These are phyloP conservation scores for Beta corolliflora DNA, from an alignment of 179 eudicot species.

Conservation along the genomic window DNA sequence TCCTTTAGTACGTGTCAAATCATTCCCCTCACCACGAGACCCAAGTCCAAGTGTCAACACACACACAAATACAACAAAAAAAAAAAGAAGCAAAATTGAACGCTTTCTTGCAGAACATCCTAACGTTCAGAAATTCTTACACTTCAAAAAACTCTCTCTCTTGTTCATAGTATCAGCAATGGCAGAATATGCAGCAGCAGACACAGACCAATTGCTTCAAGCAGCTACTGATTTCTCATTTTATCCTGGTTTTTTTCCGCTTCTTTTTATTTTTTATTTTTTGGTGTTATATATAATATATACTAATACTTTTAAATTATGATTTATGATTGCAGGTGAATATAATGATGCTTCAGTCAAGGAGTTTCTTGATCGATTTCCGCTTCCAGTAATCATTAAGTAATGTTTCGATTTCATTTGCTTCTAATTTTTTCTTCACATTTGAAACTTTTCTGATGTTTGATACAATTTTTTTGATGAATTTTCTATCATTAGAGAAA, in stretches of 20 bases:
- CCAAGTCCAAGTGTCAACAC: background rate
- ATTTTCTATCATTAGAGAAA: background rate
- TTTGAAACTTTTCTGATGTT: no score
- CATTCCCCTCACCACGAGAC: background rate
- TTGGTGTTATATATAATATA: background rate
- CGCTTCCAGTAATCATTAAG: slow-evolving; percentile 67
- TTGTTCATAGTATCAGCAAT: slow-evolving; percentile 2
- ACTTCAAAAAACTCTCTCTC: background rate
- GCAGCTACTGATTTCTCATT: slow-evolving; percentile 28
- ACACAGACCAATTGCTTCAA: slow-evolving; percentile 22
- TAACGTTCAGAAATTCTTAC: background rate
- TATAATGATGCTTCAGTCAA: slow-evolving; percentile 48
- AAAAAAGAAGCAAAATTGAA: background rate
- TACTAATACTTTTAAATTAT: background rate
- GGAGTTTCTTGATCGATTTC: slow-evolving; percentile 61
- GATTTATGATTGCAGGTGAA: slow-evolving; percentile 38
- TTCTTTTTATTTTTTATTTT: background rate
- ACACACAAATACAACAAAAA: no score
- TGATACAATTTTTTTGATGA: background rate
- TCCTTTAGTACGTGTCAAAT: background rate
- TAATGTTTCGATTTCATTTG: slow-evolving; percentile 2
- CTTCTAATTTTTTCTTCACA: background rate
- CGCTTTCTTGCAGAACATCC: background rate
- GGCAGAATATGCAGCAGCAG: slow-evolving; percentile 16
- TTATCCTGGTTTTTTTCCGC: slow-evolving; percentile 22